Evolutionary conservation across 148 eudicot species (phyloP), one percentile per base, ranked within the genome.

Genomic region (Spergularia bocconei): DNA sequence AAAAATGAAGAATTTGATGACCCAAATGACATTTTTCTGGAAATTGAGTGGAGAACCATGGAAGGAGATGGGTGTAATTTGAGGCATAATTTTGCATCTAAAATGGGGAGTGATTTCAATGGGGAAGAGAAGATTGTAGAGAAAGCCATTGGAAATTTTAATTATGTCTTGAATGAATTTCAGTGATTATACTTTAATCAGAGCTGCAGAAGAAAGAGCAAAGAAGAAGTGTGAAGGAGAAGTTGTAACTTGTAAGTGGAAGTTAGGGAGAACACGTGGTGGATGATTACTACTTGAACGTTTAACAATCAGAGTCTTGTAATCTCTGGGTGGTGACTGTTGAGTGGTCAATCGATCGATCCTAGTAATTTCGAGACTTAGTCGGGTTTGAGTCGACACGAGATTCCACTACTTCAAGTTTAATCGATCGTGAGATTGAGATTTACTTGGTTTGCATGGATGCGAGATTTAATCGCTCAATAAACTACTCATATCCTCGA

Each of bases 1-100:
- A 78, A 82, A 84, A 86, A 73, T 2, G 77, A 58, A 13, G 95
- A 88, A 67, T 77, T 85, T 4, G 86, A 81, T 56, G 86, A 87
- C 64, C 83, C 85, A 66, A 89, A 54, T 65, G 82, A 41, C 13
- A 83, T 2, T 48, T 75, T 78, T 20, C 52, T 71, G 56, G 86
- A 72, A 71, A 83, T 56, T 64, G 83, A 51, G 63, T 72, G 77
- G 54, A 78, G 68, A 72, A 72, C 60, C 77, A 74, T 15, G 12
- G 73, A 75, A 77, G 84, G 67, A 71, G 80, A 66, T 47, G 79
- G 62, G 63, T 15, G 23, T 67, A 11, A 51, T n/a, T n/a, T n/a
- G n/a, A n/a, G n/a, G n/a, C n/a, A n/a, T n/a, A n/a, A n/a, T 36
- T 38, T 70, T 0, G 66, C 38, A 63, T 63, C 41, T 13, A 51